Percentiles rank a stretch among this genome's conserved stretches.
phyloP scores from a whole-genome alignment of 1,284 basidiomycete species.

The Rhodotorula sp. region DNA sequence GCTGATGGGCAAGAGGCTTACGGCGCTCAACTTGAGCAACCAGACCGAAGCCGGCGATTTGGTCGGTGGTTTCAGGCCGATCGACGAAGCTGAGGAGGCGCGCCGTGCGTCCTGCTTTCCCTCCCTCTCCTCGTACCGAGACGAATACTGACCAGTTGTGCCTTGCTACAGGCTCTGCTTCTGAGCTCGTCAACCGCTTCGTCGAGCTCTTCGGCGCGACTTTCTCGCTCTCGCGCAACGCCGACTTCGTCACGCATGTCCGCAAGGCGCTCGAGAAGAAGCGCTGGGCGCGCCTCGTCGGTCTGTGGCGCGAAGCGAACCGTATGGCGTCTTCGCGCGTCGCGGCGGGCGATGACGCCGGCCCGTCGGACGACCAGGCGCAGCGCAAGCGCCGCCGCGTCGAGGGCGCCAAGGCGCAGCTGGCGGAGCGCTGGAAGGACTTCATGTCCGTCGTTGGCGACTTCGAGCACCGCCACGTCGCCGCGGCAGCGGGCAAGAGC shows the following conservation, averaged over 20 bases:
- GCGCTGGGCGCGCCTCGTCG: conserved; percentile 82
- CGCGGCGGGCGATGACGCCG: conserved; percentile 39
- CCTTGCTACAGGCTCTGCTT: conserved; percentile 67
- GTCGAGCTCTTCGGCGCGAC: conserved; percentile 80
- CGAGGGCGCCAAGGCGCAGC: conserved; percentile 52
- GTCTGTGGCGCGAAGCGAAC: conserved; percentile 74
- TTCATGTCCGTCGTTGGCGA: conserved; percentile 73
- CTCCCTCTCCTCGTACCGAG: background rate
- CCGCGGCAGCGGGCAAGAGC: conserved; percentile 56
- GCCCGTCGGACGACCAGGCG: conserved; percentile 19
- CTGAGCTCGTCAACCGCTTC: conserved; percentile 74
- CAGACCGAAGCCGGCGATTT: conserved; percentile 96
- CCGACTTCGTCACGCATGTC: conserved; percentile 80
- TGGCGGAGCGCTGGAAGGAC: conserved; percentile 61
- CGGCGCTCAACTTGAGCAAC: conserved; percentile 91
- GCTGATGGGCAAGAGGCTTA: conserved; percentile 72
- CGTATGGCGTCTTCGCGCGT: conserved; percentile 37
- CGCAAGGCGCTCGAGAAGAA: conserved; percentile 77
- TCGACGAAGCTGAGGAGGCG: conserved; percentile 62
- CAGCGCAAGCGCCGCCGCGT: conserved; percentile 50
- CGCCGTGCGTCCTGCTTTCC: conserved; percentile 36
- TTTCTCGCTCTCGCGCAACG: conserved; percentile 89
- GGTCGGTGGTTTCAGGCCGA: conserved; percentile 91
- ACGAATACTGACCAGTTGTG: background rate
- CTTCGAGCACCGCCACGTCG: conserved; percentile 82